Evolutionary conservation across 208 protist species (phyloP).

Genomic region (Histomonas meleagridis): DNA sequence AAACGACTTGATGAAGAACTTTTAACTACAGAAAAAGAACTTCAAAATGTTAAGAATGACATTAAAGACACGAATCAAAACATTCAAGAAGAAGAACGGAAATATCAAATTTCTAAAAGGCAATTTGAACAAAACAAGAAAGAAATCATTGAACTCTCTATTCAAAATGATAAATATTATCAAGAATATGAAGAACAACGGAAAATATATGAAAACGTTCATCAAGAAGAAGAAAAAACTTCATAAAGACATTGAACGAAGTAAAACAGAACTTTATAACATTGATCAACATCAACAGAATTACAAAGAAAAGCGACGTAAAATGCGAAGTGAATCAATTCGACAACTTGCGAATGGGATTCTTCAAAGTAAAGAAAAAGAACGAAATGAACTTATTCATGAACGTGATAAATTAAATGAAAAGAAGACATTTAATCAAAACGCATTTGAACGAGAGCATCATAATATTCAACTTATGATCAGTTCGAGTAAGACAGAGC

Average conservation of each 20-base stretch:
- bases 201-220: background rate
- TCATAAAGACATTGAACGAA: background rate
- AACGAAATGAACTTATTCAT: background rate
- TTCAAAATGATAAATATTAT: background rate
- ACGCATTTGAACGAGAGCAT: background rate
- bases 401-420: background rate
- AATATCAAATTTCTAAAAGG: background rate
- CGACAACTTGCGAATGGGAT: no score
- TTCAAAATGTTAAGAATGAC: background rate
- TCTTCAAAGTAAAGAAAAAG: background rate
- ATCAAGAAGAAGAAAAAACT: no score
- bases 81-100: background rate
- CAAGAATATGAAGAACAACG: background rate
- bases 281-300: background rate
- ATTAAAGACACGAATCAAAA: background rate
- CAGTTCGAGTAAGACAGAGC: background rate
- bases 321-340: background rate
- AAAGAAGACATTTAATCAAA: background rate
- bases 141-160: background rate
- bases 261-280: background rate
- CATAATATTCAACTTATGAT: background rate
- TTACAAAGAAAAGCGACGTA: background rate
- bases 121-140: background rate
- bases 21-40: background rate
- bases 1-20: background rate